Base-by-base conservation (phyloP, 257 asterid genomes). In the Przewalskia tangutica region DNA sequence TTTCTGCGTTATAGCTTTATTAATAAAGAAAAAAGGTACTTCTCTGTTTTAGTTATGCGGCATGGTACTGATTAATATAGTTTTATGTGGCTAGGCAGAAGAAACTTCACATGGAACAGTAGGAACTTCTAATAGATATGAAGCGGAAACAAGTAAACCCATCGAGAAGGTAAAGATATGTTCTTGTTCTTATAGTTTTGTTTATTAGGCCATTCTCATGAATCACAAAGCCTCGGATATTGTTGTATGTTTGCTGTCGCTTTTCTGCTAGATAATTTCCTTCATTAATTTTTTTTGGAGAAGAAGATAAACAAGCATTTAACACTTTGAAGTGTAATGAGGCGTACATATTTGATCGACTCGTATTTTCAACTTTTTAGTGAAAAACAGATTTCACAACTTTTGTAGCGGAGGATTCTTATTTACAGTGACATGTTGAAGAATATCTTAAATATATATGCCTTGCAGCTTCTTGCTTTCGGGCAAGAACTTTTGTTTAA, bases 81-180 rank as follows among this genome's bases (percentile, higher is more conserved):
- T 81, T 81, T 44, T 44, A 44, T 36, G n/a, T 82, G 38, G 88
- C 64, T 82, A 95, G 98, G 90, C 95, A 5, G 97, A 90, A 83
- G 93, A 93, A 76, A 88, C 97, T 86, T 95, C 93, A 16, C 93
- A 89, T 81, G 98, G 97, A 91, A 89, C 92, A 9, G 88, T 58
- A 32, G 94, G 90, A 75, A 86, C 89, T 50, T 90, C 96, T 34
- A 85, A 85, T 85, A 94, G 90, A 54, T 96, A 90, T 81, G 98
- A 95, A 65, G 92, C 84, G 62, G 97, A 90, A 83, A 87, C 92
- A 17, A 89, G 86, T 58, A 95, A 90, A 77, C 94, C 97, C 0
- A 81, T 77, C 56, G 95, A 92, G 44, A 93, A 95, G 97, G 99
- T 95, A 88, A 80, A 80, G 13, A 54, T 46, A 7, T 51, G 66